Base-by-base conservation (phyloP, 441 rosid species). In the Melastoma candidum region DNA sequence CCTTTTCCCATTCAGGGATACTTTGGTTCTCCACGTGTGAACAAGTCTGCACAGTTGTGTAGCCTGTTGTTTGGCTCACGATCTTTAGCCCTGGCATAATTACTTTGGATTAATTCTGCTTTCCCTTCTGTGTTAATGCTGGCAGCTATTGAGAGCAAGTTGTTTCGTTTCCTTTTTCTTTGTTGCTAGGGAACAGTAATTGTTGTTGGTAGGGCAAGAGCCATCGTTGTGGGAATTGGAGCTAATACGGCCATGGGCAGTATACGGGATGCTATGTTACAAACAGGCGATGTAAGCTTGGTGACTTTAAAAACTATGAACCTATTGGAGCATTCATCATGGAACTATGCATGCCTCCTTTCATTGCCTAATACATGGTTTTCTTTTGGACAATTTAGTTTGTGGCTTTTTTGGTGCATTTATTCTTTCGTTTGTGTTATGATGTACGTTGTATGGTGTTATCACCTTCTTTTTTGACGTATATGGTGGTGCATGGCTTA, bases 241-340 rank as follows among this genome's bases (percentile, higher is more conserved):
- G 69, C 95, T 48, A 89, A 84, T 74, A 88, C 97, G 54, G 97
- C 98, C 32, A 88, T 93, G 98, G 98, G 98, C 56, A 88, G 81
- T 81, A 93, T 93, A 73, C 95, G 84, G 10, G 97, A 88, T 73
- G 88, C 97, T 48, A 86, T 93, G 96, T 71, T 88, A 82, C 95
- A 64, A 51, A 84, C 95, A 51, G 97, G 79, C 65, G 95, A 93
- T 72, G 98, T 86, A 78, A 78, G 86, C 52, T 49, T 25, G 43
- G 41, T 63, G 22, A 60, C 44, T 44, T 36, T 62, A 57, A 54
- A 17, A 41, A 17, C 11, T 29, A 14, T 46, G 41, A 32, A 32
- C 41, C 41, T 32, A 32, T 32, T 32, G 41, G 5, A 4, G 41
- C 8, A 8, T 32, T 32, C 8, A 4, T 8, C 41, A 32, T 32